These are phyloP conservation scores for Herpetomonas samuelpessoai DNA, from an alignment of 208 protist genomes.

Conservation along the genomic window DNA sequence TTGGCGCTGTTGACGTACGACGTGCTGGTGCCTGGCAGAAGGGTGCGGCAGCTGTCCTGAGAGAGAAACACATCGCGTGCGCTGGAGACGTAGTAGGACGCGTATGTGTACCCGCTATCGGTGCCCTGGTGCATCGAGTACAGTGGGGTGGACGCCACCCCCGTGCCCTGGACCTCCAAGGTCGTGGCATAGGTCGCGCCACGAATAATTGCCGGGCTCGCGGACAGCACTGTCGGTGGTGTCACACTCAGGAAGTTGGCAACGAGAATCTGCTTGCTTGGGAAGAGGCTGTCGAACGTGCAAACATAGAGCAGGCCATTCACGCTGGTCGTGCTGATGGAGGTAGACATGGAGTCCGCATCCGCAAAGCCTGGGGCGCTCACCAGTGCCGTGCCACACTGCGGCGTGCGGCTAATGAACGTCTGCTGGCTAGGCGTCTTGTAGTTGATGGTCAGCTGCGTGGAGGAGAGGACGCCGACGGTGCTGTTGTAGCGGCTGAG, in stretches of 20 bases:
- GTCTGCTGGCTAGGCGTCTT: constrained; percentile 33
- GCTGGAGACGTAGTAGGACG: constrained; percentile 25
- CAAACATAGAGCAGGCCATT: constrained; percentile 50
- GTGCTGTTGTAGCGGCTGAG: constrained; percentile 33
- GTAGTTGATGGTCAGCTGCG: constrained; percentile 40
- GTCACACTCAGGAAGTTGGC: constrained; percentile 48
- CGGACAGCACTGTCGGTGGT: constrained; percentile 26
- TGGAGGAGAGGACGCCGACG: constrained; percentile 10
- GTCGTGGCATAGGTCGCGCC: constrained; percentile 37
- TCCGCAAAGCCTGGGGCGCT: constrained; percentile 13
- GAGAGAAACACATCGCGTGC: constrained; percentile 50
- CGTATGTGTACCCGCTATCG: constrained; percentile 31
- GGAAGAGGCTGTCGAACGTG: constrained; percentile 22
- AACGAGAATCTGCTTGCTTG: constrained; percentile 15
- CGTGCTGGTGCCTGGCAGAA: constrained; percentile 15
- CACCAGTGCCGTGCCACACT: constrained; percentile 22
- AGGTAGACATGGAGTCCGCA: constrained; percentile 9
- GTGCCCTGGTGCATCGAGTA: constrained; percentile 55
- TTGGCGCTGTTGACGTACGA: constrained; percentile 14
- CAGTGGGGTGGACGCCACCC: constrained; percentile 16
- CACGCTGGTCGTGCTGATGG: constrained; percentile 19
- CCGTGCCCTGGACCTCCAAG: constrained; percentile 15
- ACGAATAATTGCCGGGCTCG: constrained; percentile 39
- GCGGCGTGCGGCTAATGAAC: constrained; percentile 31
- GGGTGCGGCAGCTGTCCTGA: constrained; percentile 21